Percentiles rank a stretch among this genome's conserved stretches.
phyloP scores from a whole-genome alignment of 805 yeast genomes.

The Maudiozyma pseudohumilis region DNA sequence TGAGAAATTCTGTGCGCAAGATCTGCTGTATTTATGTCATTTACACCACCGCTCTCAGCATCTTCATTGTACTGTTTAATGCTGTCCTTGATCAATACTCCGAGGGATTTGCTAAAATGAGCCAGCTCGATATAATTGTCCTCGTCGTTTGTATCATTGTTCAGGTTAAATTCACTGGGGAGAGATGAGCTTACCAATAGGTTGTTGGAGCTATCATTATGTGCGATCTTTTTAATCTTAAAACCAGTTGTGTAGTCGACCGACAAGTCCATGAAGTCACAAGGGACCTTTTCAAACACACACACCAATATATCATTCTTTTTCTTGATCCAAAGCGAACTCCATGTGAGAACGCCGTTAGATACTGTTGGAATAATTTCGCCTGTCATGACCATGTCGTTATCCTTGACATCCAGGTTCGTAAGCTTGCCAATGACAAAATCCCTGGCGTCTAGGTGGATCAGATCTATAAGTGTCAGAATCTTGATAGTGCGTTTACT shows the following conservation, averaged over 20 bases:
- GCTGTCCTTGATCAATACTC: slow-evolving; percentile 14
- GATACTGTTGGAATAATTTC: slow-evolving; percentile 66
- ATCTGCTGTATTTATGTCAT: slow-evolving; percentile 20
- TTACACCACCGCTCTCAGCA: slow-evolving; percentile 3
- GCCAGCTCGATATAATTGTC: slow-evolving; percentile 2
- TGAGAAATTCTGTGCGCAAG: slow-evolving; percentile 31
- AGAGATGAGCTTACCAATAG: slow-evolving; percentile 4
- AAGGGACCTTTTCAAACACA: slow-evolving; percentile 75
- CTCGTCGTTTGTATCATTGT: slow-evolving; percentile 6
- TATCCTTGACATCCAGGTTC: slow-evolving; percentile 18
- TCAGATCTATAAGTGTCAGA: slow-evolving; percentile 59
- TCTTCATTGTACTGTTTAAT: slow-evolving; percentile 3
- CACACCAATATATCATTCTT: slow-evolving; percentile 60
- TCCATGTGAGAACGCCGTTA: slow-evolving; percentile 4
- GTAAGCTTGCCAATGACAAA: slow-evolving; percentile 50
- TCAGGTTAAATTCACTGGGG: background rate
- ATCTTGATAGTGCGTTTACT: slow-evolving; percentile 51
- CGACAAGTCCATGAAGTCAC: slow-evolving; percentile 47
- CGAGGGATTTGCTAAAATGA: slow-evolving; percentile 18
- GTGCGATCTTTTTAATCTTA: slow-evolving; percentile 15
- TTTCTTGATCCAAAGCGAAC: slow-evolving; percentile 62
- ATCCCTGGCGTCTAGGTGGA: slow-evolving; percentile 63
- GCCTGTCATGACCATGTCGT: slow-evolving; percentile 58
- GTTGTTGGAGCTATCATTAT: background rate
- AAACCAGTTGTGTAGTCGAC: slow-evolving; percentile 27